Evolutionary conservation across 768 basidiomycete species (phyloP), one percentile per base, ranked within the genome.

Genomic region (Pisolithus orientalis): DNA sequence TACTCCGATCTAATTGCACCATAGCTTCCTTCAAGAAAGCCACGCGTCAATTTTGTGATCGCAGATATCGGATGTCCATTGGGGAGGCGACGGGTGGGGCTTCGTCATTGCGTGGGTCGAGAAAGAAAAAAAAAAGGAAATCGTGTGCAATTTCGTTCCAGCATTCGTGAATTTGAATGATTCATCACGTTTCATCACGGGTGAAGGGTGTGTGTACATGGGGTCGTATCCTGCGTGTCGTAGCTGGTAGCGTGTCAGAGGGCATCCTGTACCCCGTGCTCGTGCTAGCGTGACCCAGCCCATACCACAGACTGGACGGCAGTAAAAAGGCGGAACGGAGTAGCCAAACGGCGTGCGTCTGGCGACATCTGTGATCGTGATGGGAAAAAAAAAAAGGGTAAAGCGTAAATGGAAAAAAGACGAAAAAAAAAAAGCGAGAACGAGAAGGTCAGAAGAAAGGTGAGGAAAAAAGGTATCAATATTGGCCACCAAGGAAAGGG

Each of bases 111-210:
- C 42, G 16, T 25, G 29, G 8, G 29, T 45, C 25, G 44, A 13
- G 25, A 27, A 24, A 44, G 43, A 44, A 27, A 44, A 5, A 27
- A 13, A 25, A 27, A 45, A n/a, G 16, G 14, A 17, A 29, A 31
- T n/a, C 27, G 14, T 16, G 44, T 31, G 28, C 44, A 61, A 52
- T 57, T 68, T 63, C 56, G 21, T 21, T 69, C 14, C 47, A 65
- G 32, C 53, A 59, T 68, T 69, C 65, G 64, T 69, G 69, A 65
- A 34, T 34, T 70, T 67, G 71, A 69, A 67, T 52, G 46, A 50
- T 64, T 69, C 65, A 57, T 56, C 28, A 45, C 44, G 27, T 45
- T 45, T 45, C 44, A 45, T 67, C 59, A 56, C 58, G 69, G 65
- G 61, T 70, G 39, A 44, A 57, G 17, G 38, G 24, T 52, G 34